phyloP scores from a whole-genome alignment of 2,329 filamentous ascomycete genomes.

The Paraphoma chrysanthemicola region DNA sequence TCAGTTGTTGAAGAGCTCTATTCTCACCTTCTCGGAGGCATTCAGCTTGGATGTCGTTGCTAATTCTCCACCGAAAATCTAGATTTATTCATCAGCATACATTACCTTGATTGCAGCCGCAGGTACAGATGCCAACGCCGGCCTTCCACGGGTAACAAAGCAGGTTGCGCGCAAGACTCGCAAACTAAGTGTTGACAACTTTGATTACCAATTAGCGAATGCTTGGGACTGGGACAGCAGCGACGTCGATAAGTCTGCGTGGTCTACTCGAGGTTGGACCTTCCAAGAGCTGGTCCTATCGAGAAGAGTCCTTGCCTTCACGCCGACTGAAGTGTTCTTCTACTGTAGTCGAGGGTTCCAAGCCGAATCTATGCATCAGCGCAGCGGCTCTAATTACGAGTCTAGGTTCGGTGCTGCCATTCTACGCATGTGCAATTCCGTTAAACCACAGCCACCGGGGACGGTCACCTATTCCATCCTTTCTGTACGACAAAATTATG shows the following conservation, averaged over 20 bases:
- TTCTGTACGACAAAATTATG: not conserved
- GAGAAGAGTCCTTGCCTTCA: not conserved
- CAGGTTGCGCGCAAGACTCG: not conserved
- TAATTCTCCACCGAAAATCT: not conserved
- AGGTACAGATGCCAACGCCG: not conserved
- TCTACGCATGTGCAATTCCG: not conserved
- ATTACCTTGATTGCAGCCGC: not conserved
- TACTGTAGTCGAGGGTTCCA: not conserved
- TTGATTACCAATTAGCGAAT: not conserved
- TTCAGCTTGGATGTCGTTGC: not conserved
- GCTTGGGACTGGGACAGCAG: not conserved
- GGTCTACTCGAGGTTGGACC: not conserved
- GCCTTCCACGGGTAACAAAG: not conserved
- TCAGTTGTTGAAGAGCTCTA: too few species aligned
- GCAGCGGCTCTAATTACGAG: not conserved
- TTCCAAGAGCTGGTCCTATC: not conserved
- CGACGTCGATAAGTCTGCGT: not conserved
- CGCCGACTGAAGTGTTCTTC: not conserved
- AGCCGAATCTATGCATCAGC: not conserved
- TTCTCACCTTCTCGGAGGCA: not conserved
- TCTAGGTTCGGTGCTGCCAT: not conserved
- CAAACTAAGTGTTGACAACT: not conserved
- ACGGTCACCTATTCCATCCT: not conserved
- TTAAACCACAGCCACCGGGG: not conserved
- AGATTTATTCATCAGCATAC: not conserved